Base-by-base conservation (phyloP, 164 flowering plant species). In the Euptelea pleiosperma region DNA sequence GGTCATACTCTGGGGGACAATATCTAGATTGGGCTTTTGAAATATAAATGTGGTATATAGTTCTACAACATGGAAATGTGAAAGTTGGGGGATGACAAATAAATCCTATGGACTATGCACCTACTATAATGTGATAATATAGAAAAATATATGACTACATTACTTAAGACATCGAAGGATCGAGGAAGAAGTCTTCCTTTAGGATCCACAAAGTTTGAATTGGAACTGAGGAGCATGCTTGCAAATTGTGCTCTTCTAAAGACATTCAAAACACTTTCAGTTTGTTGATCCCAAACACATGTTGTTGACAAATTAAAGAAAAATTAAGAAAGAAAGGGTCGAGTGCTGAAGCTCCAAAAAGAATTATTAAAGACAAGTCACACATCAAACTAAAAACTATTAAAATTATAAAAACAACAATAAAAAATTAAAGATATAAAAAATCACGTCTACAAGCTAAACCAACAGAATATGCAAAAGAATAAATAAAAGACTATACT, bases 161-260 rank as follows among this genome's bases (percentile, higher is more conserved):
- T 59, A 93, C 99, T 93, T 76, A 93, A 63, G 19, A 90, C 44
- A 65, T 93, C 99, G 72, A 72, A 83, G 26, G 96, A 79, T 34
- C 97, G 83, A 49, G 92, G 89, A 62, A 90, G 86, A 62, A 88
- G 97, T 58, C 78, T 82, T 56, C 97, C 99, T 69, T 90, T 76
- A 14, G 85, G 81, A 77, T 93, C 97, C 55, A 90, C 75, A 37
- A 90, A 73, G 70, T 78, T 85, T 45, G 79, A 74, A 60, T 80
- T 86, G 63, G 65, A 70, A 64, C 64, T 79, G 51, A 62, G 64
- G 16, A 93, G 72, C 92, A 88, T 68, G 51, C 89, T 84, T 60
- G 86, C 82, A 67, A 93, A 79, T 60, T 82, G 92, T 36, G 82
- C 77, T 72, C 99, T 93, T 65, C 15, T 26, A 21, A 55, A 33